phyloP scores from a whole-genome alignment of 2,329 filamentous ascomycete genomes.

The Neonectria hederae region DNA sequence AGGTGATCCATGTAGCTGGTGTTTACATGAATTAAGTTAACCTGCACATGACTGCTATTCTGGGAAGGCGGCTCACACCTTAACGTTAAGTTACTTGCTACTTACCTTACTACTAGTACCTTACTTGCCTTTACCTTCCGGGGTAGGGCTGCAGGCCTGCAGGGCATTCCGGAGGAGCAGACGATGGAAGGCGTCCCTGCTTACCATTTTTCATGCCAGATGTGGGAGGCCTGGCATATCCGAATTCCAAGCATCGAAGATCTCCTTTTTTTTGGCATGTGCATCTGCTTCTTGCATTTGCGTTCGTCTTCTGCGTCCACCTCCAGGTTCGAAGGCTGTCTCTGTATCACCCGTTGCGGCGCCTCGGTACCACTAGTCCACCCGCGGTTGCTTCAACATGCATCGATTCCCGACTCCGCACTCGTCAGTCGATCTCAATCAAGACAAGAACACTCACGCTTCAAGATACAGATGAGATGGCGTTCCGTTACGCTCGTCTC shows the following conservation, averaged over 20 bases:
- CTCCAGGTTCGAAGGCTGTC: neutral
- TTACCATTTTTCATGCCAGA: neutral
- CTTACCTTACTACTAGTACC: neutral
- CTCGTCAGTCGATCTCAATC: neutral
- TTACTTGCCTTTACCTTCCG: neutral
- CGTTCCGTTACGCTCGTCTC: neutral
- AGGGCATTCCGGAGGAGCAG: neutral
- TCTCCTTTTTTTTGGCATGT: neutral
- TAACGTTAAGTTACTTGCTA: neutral
- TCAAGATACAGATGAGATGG: slow-evolving; percentile 3
- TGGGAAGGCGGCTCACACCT: slow-evolving; percentile 6
- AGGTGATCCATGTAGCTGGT: neutral
- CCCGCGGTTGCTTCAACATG: neutral
- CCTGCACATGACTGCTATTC: slow-evolving; percentile 9
- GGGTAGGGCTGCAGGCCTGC: slow-evolving; percentile 1
- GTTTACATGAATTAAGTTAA: neutral
- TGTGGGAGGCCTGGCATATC: neutral
- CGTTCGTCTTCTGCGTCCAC: neutral
- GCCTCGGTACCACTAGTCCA: neutral
- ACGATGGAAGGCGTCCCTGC: neutral
- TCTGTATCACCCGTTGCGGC: neutral
- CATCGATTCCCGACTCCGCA: slow-evolving; percentile 3
- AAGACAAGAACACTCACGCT: neutral
- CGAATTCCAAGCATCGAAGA: neutral
- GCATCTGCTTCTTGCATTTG: neutral